Base-by-base conservation (phyloP, 805 yeast species). In the Ogataea kodamae region DNA sequence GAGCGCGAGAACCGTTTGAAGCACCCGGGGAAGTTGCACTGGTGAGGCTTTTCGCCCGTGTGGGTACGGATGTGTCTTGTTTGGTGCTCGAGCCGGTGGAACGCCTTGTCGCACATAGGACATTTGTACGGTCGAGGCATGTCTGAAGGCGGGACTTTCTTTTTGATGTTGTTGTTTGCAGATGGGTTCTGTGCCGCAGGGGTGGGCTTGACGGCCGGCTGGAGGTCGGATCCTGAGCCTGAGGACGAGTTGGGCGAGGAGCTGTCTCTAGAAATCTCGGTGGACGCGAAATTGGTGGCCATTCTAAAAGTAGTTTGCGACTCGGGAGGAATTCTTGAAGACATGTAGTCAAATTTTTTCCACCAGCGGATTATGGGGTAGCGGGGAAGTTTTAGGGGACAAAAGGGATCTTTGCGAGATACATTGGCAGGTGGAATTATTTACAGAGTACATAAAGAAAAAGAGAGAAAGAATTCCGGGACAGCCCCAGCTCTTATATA, bases 11-110 rank as follows among this genome's bases (percentile, higher is more conserved):
- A 87, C 43, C 82, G 69, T 59, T 88, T 86, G 34, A 76, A 59
- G 61, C 96, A 87, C n/a, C 85, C 85, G 1, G 92, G 88, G 48
- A 73, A 86, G 12, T 78, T 72, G 60, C 96, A 87, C 30, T 76
- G 78, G 54, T 84, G 92, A 2, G 96, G 95, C 56, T 86, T 84
- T 57, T 87, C 95, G 30, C 96, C 96, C 1, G 96, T 87, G 62
- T 87, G 96, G 7, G 95, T 87, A 38, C 96, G 68, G 47, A 88
- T 81, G 57, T 87, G 96, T 46, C 96, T 72, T 9, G 95, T 87
- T 55, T 85, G 94, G 58, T 87, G 96, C 58, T 87, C 96, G 29
- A 87, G 65, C 41, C 96, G 70, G 57, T 85, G 90, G 57, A 87
- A 87, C 7, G 94, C 86, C 62, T 86, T 84, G 31, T 76, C 78